Evolutionary conservation across 306 rosid species (phyloP), one percentile per base, ranked within the genome.

Genomic region (Dryas drummondii): DNA sequence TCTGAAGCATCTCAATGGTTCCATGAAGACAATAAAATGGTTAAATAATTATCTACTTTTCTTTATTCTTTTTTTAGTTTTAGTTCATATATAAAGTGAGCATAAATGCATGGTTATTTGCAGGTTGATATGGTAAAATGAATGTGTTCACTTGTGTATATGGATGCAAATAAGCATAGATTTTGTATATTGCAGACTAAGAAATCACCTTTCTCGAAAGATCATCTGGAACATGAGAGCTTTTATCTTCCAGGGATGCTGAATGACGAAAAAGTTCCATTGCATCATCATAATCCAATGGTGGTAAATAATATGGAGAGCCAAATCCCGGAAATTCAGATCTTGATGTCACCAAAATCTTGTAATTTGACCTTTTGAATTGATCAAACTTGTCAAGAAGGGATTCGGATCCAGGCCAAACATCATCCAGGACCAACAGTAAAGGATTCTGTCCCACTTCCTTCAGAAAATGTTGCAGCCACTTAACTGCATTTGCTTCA

Each of bases 311-410:
- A 16, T 79, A 70, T 1, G 69, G 52, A 26, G 57, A 0, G 4
- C 83, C 74, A 58, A 82, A 89, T 70, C 79, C 70, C 61, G 47
- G 53, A n/a, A 91, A 82, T 53, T 55, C 44, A 12, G 44, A 81
- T 74, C 90, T 82, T 22, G 97, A 93, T 47, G 93, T 91, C 66
- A 87, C 91, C 68, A 93, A 59, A 75, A 88, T 78, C 79, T 84
- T 91, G 78, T 70, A 86, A 17, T 78, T 64, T 53, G 86, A 68
- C 5, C 59, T 55, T 27, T 8, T 4, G 52, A 88, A 62, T 42
- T 81, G 66, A 1, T 87, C 87, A 54, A 88, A 79, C 5, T 75
- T 78, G 1, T 88, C 85, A 58, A 88, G 72, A 75, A 91, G 81
- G 42, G 48, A 55, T 47, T 70, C 81, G 7, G 91, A 79, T 44